These are phyloP conservation scores for Tirmania nivea DNA, from an alignment of 495 filamentous ascomycete genomes.

Conservation along the genomic window DNA sequence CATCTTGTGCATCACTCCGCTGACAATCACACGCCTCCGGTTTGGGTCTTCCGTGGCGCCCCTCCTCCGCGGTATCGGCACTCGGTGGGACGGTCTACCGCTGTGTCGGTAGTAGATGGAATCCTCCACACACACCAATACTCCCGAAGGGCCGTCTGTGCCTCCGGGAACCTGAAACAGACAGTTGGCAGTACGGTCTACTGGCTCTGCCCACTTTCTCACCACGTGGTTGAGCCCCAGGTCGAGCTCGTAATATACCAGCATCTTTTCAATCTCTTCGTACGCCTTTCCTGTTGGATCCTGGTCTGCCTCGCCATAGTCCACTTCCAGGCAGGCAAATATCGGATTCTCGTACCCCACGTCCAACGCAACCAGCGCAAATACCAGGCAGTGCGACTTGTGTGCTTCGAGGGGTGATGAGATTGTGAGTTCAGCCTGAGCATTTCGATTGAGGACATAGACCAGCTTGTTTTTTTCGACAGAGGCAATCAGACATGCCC, in stretches of 20 bases:
- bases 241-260: slow-evolving; percentile 96
- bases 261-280: slow-evolving; percentile 59
- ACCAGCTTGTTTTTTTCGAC: slow-evolving; percentile 99
- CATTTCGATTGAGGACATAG: slow-evolving; percentile 90
- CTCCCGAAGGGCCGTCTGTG: slow-evolving; percentile 79
- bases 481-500: slow-evolving; percentile 81
- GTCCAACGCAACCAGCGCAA: slow-evolving; percentile 67
- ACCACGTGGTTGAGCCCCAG: slow-evolving; percentile 93
- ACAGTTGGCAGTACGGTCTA: slow-evolving; percentile 72
- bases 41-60: slow-evolving; percentile 82
- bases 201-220: slow-evolving; percentile 80
- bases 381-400: slow-evolving; percentile 79
- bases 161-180: slow-evolving; percentile 93
- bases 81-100: slow-evolving; percentile 70
- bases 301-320: slow-evolving; percentile 78
- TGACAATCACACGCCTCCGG: slow-evolving; percentile 61
- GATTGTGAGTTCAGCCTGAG: slow-evolving; percentile 82
- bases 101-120: slow-evolving; percentile 87
- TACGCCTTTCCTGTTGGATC: slow-evolving; percentile 71
- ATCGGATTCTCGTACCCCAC: slow-evolving; percentile 93
- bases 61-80: slow-evolving; percentile 66
- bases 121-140: slow-evolving; percentile 84
- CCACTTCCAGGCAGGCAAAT: slow-evolving; percentile 83
- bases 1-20: slow-evolving; percentile 91
- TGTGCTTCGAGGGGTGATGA: slow-evolving; percentile 96